phyloP scores from a whole-genome alignment of 1,139 yeast species.

The Lodderomyces oxycetoniae region DNA sequence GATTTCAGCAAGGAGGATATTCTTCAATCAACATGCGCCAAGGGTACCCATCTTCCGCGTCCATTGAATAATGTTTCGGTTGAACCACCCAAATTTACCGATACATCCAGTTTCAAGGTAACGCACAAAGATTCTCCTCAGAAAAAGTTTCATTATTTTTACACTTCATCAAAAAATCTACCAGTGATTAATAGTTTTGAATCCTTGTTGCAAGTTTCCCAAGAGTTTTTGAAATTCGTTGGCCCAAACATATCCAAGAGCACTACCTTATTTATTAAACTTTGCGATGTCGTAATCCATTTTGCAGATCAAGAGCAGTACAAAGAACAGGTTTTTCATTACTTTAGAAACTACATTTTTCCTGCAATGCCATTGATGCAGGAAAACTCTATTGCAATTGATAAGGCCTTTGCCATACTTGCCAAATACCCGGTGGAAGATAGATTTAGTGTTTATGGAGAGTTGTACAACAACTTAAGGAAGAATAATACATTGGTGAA shows the following conservation, averaged over 20 bases:
- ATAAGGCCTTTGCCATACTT: conserved; percentile 56
- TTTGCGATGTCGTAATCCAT: conserved; percentile 52
- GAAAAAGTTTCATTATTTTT: conserved; percentile 44
- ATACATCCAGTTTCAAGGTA: conserved; percentile 31
- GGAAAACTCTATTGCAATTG: conserved; percentile 59
- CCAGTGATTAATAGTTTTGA: conserved; percentile 36
- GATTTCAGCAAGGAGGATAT: conserved; percentile 20
- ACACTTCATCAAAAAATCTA: conserved; percentile 31
- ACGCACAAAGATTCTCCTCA: conserved; percentile 23
- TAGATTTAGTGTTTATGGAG: conserved; percentile 82
- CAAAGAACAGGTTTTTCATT: conserved; percentile 53
- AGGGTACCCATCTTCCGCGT: conserved; percentile 25
- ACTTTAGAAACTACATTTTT: conserved; percentile 60
- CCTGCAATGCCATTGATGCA: conserved; percentile 62
- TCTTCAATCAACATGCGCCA: conserved; percentile 19
- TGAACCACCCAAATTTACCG: conserved; percentile 16
- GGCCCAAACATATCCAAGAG: conserved; percentile 56
- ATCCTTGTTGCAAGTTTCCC: conserved; percentile 44
- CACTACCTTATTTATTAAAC: conserved; percentile 47
- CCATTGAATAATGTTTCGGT: conserved; percentile 29
- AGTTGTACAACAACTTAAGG: conserved; percentile 54
- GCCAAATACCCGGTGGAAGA: conserved; percentile 53
- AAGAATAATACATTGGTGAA: conserved; percentile 58
- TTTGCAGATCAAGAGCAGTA: conserved; percentile 19
- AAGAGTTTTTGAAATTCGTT: conserved; percentile 48